These are phyloP conservation scores for Lagenaria siceraria DNA, from an alignment of 306 rosid genomes.

Conservation along the genomic window DNA sequence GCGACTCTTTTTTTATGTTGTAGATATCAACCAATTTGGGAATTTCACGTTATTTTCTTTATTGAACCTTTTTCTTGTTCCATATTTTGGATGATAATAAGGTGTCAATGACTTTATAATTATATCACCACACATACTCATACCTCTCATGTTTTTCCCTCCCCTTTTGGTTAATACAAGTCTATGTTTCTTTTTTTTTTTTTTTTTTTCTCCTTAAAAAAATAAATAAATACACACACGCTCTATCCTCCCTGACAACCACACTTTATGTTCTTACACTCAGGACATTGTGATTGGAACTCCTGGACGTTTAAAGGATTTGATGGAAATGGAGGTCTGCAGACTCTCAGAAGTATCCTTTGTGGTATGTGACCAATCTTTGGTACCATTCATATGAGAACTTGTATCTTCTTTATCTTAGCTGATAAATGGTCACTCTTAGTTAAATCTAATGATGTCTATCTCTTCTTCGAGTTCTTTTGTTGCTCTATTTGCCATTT, in stretches of 20 bases:
- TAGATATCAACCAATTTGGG: not conserved
- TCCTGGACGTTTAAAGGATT: constrained; percentile 92
- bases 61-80: not conserved
- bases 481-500: not conserved
- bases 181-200: not conserved
- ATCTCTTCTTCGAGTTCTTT: not conserved
- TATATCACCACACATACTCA: not conserved
- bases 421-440: not conserved
- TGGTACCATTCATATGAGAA: not conserved
- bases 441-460: not conserved
- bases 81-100: not conserved
- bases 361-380: constrained; percentile 43
- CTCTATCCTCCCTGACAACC: not conserved
- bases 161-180: not conserved
- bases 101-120: not conserved
- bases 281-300: constrained; percentile 95
- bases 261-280: not conserved
- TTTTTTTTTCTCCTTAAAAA: not conserved
- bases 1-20: not conserved
- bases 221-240: not conserved
- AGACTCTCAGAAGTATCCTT: constrained; percentile 64
- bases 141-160: not conserved
- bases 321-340: constrained; percentile 75
- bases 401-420: not conserved
- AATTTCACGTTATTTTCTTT: not conserved